A percentile compares a stretch with the other conserved stretches of the same genome.
These are phyloP conservation scores for Vigna reflexopilosa DNA, from an alignment of 306 rosid genomes.

Conservation along the genomic window DNA sequence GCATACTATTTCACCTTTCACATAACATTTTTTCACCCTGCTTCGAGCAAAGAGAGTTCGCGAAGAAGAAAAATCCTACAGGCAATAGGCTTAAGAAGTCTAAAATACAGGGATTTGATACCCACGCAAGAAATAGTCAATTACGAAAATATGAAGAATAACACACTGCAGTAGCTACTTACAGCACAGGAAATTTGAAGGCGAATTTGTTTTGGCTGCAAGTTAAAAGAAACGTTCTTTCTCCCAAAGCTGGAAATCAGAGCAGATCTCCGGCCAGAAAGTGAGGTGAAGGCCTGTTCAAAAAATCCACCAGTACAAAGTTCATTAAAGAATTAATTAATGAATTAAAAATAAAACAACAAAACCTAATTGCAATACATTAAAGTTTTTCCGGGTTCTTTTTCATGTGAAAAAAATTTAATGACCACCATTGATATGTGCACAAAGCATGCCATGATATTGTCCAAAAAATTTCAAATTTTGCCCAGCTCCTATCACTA, in stretches of 20 bases:
- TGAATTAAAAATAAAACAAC: background rate
- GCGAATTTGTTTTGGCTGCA: slow-evolving; percentile 44
- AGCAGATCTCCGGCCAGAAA: slow-evolving; percentile 40
- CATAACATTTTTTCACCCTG: slow-evolving; percentile 7
- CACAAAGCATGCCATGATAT: background rate
- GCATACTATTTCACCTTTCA: slow-evolving; percentile 14
- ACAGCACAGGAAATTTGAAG: slow-evolving; percentile 67
- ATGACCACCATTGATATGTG: background rate
- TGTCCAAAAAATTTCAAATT: background rate
- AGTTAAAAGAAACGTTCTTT: slow-evolving; percentile 49
- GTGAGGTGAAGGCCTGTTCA: slow-evolving; percentile 52
- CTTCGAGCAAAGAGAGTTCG: background rate
- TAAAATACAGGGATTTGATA: background rate
- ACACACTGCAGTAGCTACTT: slow-evolving; percentile 42
- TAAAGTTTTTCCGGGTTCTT: background rate
- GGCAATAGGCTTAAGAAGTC: background rate
- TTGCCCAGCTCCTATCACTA: background rate
- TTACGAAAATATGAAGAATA: background rate
- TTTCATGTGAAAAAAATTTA: background rate
- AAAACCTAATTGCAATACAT: background rate
- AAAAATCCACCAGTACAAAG: slow-evolving; percentile 20
- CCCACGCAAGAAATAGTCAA: background rate
- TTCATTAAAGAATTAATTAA: slow-evolving; percentile 4
- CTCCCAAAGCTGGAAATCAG: slow-evolving; percentile 48
- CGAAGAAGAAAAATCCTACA: background rate